Conservation (phyloP, 75 land plant species). For the Adiantum capillusveneris region DNA sequence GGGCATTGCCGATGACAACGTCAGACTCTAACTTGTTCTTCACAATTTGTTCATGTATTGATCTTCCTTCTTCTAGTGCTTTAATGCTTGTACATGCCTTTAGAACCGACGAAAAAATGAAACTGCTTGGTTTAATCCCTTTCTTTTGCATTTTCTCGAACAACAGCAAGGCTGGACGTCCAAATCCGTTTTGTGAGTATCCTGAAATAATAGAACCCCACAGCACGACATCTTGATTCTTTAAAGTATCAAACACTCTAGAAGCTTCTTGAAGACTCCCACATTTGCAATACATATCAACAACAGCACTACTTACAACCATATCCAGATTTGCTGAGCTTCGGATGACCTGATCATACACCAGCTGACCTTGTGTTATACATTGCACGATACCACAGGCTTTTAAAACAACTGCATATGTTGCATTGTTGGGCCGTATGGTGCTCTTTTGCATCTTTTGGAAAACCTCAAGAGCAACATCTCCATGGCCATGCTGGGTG, state of each 20-base stretch:
- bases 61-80: slow-evolving; percentile 2
- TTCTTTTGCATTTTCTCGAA: slow-evolving; percentile 28
- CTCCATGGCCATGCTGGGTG: slow-evolving; percentile 13
- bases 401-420: slow-evolving; percentile 8
- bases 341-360: slow-evolving; percentile 21
- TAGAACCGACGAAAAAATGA: slow-evolving; percentile 5
- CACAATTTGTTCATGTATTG: neutral
- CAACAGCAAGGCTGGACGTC: slow-evolving; percentile 17
- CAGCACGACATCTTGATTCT: slow-evolving; percentile 18
- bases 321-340: slow-evolving; percentile 19
- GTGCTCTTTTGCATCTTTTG: slow-evolving; percentile 12
- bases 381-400: slow-evolving; percentile 18
- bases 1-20: neutral
- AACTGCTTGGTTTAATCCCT: slow-evolving; percentile 22
- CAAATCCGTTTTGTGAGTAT: slow-evolving; percentile 31
- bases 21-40: neutral
- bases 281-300: slow-evolving; percentile 39
- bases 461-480: slow-evolving; percentile 6
- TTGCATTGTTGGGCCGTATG: slow-evolving; percentile 14
- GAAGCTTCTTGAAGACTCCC: slow-evolving; percentile 28
- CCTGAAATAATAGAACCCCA: slow-evolving; percentile 42
- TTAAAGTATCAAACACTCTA: slow-evolving; percentile 18
- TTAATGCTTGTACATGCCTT: slow-evolving; percentile 2
- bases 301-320: slow-evolving; percentile 20
- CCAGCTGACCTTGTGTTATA: slow-evolving; percentile 8